Percentiles rank a stretch among this genome's conserved stretches.
Evolutionary conservation across 768 basidiomycete species (phyloP).

Genomic region (Sporobolomyces phaffii): DNA sequence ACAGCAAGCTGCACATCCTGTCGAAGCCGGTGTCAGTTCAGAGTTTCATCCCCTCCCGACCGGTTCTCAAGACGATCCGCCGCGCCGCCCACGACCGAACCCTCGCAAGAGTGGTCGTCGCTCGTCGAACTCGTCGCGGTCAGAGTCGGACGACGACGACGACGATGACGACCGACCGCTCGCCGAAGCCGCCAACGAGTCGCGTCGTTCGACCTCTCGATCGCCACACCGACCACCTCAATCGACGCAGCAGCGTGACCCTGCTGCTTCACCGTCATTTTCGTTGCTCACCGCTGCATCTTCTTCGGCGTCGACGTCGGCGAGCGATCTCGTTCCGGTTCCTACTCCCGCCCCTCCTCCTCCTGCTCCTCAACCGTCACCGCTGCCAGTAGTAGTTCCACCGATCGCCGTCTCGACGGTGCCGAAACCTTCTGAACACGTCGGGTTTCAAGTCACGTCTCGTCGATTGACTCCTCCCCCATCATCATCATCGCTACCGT

Average conservation of each 20-base stretch:
- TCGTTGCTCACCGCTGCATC: too few species aligned
- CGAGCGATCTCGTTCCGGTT: background rate
- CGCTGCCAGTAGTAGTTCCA: too few species aligned
- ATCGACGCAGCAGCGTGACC: background rate
- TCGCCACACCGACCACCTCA: background rate
- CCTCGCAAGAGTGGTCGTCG: too few species aligned
- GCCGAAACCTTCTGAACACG: background rate
- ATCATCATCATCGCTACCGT: too few species aligned
- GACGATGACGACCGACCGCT: conserved; percentile 33
- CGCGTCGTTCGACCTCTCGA: background rate
- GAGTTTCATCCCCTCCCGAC: too few species aligned
- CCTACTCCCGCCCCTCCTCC: conserved; percentile 1
- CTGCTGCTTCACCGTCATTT: too few species aligned
- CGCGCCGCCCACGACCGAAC: too few species aligned
- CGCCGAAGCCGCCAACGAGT: background rate
- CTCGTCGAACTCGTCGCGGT: too few species aligned
- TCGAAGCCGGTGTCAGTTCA: too few species aligned
- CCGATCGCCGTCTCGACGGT: background rate
- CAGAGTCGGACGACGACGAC: background rate
- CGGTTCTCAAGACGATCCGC: too few species aligned
- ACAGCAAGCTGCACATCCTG: too few species aligned
- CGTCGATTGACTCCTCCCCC: conserved; percentile 6
- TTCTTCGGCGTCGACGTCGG: too few species aligned
- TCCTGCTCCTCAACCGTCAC: conserved; percentile 8
- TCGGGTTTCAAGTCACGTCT: conserved; percentile 23